Evolutionary conservation across 2,329 filamentous ascomycete genomes (phyloP).

Genomic region (Sporothrix variecibatus): DNA sequence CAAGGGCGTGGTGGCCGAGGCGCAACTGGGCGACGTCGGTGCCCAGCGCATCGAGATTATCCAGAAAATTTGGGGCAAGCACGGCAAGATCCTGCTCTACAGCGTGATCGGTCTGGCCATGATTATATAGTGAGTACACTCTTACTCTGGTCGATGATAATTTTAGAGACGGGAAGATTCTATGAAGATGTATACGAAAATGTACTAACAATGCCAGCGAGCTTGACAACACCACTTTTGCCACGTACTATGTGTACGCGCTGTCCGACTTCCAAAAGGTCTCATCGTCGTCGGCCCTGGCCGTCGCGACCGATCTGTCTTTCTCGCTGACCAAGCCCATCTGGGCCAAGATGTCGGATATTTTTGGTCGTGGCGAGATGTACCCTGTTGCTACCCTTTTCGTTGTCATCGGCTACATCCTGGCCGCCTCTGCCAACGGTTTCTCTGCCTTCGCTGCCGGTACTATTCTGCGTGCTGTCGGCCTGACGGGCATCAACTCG

Average conservation of each 20-base stretch:
- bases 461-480: slow-evolving; percentile 60
- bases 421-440: slow-evolving; percentile 55
- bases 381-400: slow-evolving; percentile 57
- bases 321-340: slow-evolving; percentile 60
- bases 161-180: background rate
- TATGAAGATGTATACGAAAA: background rate
- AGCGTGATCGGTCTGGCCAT: slow-evolving; percentile 19
- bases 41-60: slow-evolving; percentile 26
- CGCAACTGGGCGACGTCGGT: slow-evolving; percentile 21
- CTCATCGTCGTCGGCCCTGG: slow-evolving; percentile 36
- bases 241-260: slow-evolving; percentile 39
- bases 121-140: slow-evolving; percentile 12
- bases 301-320: slow-evolving; percentile 41
- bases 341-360: slow-evolving; percentile 62
- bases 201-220: slow-evolving; percentile 29
- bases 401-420: slow-evolving; percentile 59
- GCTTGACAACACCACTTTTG: slow-evolving; percentile 37
- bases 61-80: slow-evolving; percentile 27
- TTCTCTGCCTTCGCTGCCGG: slow-evolving; percentile 56
- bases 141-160: too few species aligned
- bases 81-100: slow-evolving; percentile 25
- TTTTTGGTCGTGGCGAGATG: slow-evolving; percentile 63
- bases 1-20: slow-evolving; percentile 21
- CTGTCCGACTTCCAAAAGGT: slow-evolving; percentile 38
- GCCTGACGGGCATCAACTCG: slow-evolving; percentile 60